Evolutionary conservation across 2,329 filamentous ascomycete species (phyloP), one percentile per base, ranked within the genome.

Genomic region (Cladobotryum protrusum): DNA sequence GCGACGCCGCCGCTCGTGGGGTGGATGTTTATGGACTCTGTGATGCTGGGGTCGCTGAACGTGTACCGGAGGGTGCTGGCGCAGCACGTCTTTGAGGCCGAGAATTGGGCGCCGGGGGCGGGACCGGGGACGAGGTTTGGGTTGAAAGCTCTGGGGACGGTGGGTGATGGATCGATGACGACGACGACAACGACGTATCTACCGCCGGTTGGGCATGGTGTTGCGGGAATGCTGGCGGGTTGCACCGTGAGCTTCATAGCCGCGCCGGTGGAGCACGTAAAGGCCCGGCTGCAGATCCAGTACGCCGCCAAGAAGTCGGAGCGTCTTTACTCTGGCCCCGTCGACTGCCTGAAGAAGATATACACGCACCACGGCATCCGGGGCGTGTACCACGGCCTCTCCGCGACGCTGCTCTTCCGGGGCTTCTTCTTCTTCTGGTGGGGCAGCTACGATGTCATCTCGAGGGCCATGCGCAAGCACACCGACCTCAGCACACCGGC

Each of bases 371-470:
- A 97, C 66, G 92, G 93, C 42, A 61, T 96, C 3, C 64, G 69
- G 18, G 93, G 92, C 34, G 67, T 99, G 7, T 99, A 92, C 68
- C 90, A 89, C 64, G 93, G 93, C 1, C 77, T 99, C 12, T 74
- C 71, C 35, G 88, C 93, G 1, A 97, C 93, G 0, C 73, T 97
- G 44, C 69, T 97, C 43, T 97, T 97, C 73, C 81, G 93, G 15
- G 82, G 83, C 13, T 95, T 92, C 72, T 99, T 99, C 76, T 96
- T 96, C 77, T 93, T 86, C 73, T 97, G 91, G 91, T 99, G 93
- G 93, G 84, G 85, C n/a, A 87, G 83, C 53, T 99, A 99, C 72
- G 92, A 96, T 61, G 59, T 96, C 29, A 78, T 97, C 58, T 87
- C 88, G 5, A 76, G 81, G 18, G 71, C 77, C 52, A 73, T 97